These are phyloP conservation scores for Psilocybe sp. DNA, from an alignment of 768 basidiomycete species.

Conservation along the genomic window DNA sequence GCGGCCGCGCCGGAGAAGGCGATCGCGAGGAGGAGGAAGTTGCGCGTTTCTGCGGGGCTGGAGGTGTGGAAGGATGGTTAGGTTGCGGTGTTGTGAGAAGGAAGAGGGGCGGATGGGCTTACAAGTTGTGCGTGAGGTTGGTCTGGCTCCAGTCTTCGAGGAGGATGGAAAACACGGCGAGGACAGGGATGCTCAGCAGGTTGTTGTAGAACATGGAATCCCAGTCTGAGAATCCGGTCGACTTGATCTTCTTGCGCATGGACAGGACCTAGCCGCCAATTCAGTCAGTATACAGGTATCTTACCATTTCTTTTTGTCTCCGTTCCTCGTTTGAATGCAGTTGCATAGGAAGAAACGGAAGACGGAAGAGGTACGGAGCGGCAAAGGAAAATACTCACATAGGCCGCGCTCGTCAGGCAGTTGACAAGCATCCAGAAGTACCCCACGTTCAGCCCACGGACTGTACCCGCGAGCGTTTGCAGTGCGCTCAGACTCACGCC, in stretches of 20 bases:
- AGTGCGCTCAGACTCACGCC: constrained; percentile 33
- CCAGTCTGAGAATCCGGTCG: constrained; percentile 95
- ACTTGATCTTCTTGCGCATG: constrained; percentile 96
- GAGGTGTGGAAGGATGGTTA: constrained; percentile 4
- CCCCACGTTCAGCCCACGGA: constrained; percentile 64
- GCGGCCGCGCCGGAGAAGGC: constrained; percentile 97
- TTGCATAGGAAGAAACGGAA: too few species aligned
- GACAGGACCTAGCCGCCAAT: constrained; percentile 66
- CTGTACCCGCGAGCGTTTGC: constrained; percentile 40
- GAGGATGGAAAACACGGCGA: constrained; percentile 77
- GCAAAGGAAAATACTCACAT: constrained; percentile 53
- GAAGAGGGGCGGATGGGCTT: constrained; percentile 35
- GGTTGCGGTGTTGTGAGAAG: background rate
- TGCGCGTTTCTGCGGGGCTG: constrained; percentile 82
- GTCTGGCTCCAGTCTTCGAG: constrained; percentile 87
- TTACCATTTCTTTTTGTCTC: too few species aligned
- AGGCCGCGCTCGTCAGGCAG: constrained; percentile 85
- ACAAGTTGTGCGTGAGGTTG: constrained; percentile 87
- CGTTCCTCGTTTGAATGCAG: background rate
- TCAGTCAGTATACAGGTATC: background rate
- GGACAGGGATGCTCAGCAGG: constrained; percentile 87
- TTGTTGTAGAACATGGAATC: constrained; percentile 99
- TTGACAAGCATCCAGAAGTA: constrained; percentile 98
- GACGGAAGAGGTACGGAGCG: too few species aligned
- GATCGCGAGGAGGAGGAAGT: constrained; percentile 80